phyloP scores from a whole-genome alignment of 2,329 filamentous ascomycete genomes.

The Venturia oleaginea region DNA sequence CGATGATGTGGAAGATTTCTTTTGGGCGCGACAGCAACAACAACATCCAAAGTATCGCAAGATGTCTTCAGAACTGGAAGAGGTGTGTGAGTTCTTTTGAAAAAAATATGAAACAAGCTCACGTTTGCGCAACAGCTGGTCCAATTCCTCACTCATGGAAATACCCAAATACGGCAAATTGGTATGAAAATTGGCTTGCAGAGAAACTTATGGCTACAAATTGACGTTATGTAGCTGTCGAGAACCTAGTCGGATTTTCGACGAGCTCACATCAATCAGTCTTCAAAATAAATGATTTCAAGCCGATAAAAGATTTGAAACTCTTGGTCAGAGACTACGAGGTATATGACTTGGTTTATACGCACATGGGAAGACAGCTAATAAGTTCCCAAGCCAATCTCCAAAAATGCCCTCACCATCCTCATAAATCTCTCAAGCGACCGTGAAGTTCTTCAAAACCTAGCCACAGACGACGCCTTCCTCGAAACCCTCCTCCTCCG shows the following conservation, averaged over 20 bases:
- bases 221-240: constrained; percentile 49
- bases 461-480: constrained; percentile 74
- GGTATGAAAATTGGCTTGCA: constrained; percentile 36
- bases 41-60: background rate
- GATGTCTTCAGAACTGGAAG: constrained; percentile 8
- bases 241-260: constrained; percentile 78
- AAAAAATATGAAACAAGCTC: background rate
- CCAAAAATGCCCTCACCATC: constrained; percentile 86
- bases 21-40: background rate
- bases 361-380: background rate
- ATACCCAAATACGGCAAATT: constrained; percentile 79
- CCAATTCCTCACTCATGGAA: constrained; percentile 86
- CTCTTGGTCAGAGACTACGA: constrained; percentile 75
- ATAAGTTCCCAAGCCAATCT: constrained; percentile 56
- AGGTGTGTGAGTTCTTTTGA: background rate
- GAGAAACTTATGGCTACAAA: constrained; percentile 3
- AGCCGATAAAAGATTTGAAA: constrained; percentile 80
- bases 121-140: constrained; percentile 54
- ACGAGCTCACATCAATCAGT: constrained; percentile 60
- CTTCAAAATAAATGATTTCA: constrained; percentile 73
- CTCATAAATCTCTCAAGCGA: constrained; percentile 81
- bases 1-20: background rate
- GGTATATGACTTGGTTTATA: constrained; percentile 35
- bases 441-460: constrained; percentile 58
- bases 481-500: constrained; percentile 62